A percentile compares a stretch with the other conserved stretches of the same genome.
These are phyloP conservation scores for Lachnum nothofagi DNA, from an alignment of 2,329 filamentous ascomycete species.

Conservation along the genomic window DNA sequence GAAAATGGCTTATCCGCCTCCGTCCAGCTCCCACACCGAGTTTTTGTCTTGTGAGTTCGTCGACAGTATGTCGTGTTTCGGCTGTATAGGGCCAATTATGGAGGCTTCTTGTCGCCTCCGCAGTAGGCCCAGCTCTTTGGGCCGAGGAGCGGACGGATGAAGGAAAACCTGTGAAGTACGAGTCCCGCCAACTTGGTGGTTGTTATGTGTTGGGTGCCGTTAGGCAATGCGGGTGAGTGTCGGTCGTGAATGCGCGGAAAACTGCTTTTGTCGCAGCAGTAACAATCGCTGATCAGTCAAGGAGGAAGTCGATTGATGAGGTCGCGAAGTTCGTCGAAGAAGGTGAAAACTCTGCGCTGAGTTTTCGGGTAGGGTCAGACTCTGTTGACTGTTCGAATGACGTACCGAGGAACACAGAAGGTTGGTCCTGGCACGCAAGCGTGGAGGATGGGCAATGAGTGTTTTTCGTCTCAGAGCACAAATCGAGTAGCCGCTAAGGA, in stretches of 20 bases:
- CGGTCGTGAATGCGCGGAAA: background rate
- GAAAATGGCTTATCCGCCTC: constrained; percentile 16
- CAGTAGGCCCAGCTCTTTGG: constrained; percentile 90
- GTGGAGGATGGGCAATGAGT: background rate
- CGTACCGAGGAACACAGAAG: background rate
- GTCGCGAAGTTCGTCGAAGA: background rate
- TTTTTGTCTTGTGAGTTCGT: constrained; percentile 5
- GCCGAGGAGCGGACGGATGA: constrained; percentile 84
- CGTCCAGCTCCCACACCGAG: constrained; percentile 21
- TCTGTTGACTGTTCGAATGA: background rate
- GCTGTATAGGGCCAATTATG: constrained; percentile 64
- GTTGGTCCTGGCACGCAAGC: constrained; percentile 1
- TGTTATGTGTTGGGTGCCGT: constrained; percentile 29
- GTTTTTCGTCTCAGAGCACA: background rate
- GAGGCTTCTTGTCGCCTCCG: constrained; percentile 95
- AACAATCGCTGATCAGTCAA: background rate
- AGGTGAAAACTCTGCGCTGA: background rate
- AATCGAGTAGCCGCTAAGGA: background rate
- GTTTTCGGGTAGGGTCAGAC: background rate
- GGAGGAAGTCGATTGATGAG: background rate
- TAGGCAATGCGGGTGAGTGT: constrained; percentile 23
- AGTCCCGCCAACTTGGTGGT: constrained; percentile 93
- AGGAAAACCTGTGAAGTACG: constrained; percentile 65
- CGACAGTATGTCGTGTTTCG: constrained; percentile 10
- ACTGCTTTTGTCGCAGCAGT: background rate